Base-by-base conservation (phyloP, 192 early-diverging fungal species). In the Linnemannia hyalina region DNA sequence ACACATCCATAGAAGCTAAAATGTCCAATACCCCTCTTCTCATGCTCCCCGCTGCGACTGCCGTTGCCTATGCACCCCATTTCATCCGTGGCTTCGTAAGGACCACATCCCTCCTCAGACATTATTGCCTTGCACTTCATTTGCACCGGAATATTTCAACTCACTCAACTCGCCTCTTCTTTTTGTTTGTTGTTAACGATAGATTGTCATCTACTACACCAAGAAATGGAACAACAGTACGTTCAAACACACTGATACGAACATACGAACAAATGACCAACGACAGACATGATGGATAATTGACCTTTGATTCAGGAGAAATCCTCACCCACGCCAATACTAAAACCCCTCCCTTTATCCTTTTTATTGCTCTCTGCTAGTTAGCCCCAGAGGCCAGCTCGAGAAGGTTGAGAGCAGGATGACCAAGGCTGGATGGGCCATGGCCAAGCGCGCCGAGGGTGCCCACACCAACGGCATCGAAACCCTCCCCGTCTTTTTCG, bases 371-470 rank as follows among this genome's bases (percentile, higher is more conserved):
- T 4, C 15, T n/a, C 26, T 20, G 35, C 44, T 68, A 86, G 84
- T 89, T 35, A 86, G 29, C 46, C 88, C 88, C 36, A 71, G 88
- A 41, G 81, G 77, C 18, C 83, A 89, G 75, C 70, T 89, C 52
- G 83, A 86, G 15, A 85, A 80, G 54, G 52, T 80, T 32, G 81
- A 89, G 80, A 68, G 3, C 18, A 63, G 60, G 36, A 89, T 89
- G 88, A 82, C 81, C 26, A 82, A 89, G 77, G 75, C 71, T 26
- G 60, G 74, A 7, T 87, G 57, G 60, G 76, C 74, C 26, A 87
- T 81, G 82, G 88, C 88, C 47, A 89, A 89, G 77, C 83, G 88
- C 76, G 75, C 81, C 72, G 84, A 89, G 36, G 70, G 81, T 52
- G 88, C 88, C 52, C 88, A 89, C 54, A 23, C 29, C 54, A 89